phyloP scores from a whole-genome alignment of 1,284 basidiomycete genomes.

The Rhodotorula sp. region DNA sequence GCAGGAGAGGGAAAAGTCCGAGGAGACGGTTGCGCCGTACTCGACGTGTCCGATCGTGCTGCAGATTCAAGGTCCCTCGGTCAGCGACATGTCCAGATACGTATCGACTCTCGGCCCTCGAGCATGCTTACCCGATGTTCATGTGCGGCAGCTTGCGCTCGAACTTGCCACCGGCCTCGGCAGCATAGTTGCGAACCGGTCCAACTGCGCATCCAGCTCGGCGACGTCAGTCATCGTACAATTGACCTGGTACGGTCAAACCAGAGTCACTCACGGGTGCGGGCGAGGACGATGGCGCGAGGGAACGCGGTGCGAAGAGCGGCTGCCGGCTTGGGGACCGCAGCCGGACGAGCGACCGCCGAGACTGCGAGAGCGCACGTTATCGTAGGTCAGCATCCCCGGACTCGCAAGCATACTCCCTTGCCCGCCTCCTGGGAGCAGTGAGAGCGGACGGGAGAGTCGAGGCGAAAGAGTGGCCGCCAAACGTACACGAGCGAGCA shows the following conservation, averaged over 20 bases:
- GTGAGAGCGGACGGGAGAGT: too few species aligned
- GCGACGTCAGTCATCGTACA: too few species aligned
- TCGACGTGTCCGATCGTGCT: conserved; percentile 52
- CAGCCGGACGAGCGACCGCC: conserved; percentile 29
- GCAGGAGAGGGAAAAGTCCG: background rate
- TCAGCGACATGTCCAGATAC: background rate
- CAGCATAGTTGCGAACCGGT: conserved; percentile 32
- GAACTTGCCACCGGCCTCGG: conserved; percentile 39
- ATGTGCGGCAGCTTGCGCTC: conserved; percentile 41
- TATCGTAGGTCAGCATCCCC: background rate
- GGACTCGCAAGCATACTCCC: too few species aligned
- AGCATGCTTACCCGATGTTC: conserved; percentile 50
- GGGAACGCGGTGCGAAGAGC: conserved; percentile 14
- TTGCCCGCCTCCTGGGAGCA: too few species aligned
- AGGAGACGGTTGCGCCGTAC: conserved; percentile 1
- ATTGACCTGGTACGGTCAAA: too few species aligned
- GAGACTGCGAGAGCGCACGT: conserved; percentile 15
- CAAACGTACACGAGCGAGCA: conserved; percentile 24
- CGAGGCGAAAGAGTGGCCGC: too few species aligned
- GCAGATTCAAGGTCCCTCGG: background rate
- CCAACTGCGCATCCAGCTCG: conserved; percentile 18
- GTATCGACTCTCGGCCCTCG: accelerated
- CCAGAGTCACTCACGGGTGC: conserved; percentile 20
- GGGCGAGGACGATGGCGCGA: conserved; percentile 13
- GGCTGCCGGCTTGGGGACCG: conserved; percentile 19